Percentiles rank a stretch among this genome's conserved stretches.
These are phyloP conservation scores for Aristolochia fimbriata DNA, from an alignment of 164 flowering plant genomes.

Conservation along the genomic window DNA sequence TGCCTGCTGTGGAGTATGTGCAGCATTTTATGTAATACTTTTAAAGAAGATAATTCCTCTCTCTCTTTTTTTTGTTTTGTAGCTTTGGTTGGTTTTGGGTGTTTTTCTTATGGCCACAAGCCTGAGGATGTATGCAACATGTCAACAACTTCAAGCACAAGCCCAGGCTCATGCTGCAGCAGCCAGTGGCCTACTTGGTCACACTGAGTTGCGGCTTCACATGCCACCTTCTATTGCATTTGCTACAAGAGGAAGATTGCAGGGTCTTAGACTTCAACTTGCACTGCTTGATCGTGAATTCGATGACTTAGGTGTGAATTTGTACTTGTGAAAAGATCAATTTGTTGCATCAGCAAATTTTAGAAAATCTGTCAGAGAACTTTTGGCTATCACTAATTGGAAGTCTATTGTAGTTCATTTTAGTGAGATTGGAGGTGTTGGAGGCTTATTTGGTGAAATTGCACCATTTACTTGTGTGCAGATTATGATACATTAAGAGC, in stretches of 20 bases:
- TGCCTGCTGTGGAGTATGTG: neutral
- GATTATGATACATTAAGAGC: conserved; percentile 89
- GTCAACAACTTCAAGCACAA: conserved; percentile 97
- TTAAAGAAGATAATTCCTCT: neutral
- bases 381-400: no score
- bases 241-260: conserved; percentile 85
- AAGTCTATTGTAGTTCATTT: no score
- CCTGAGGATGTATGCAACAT: conserved; percentile 92
- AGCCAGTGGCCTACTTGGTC: conserved; percentile 80
- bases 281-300: conserved; percentile 98
- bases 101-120: conserved; percentile 85
- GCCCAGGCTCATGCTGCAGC: conserved; percentile 85
- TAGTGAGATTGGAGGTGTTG: neutral
- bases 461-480: conserved; percentile 18
- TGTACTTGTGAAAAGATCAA: neutral
- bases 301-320: conserved; percentile 77
- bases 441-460: neutral
- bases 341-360: neutral
- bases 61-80: conserved; percentile 14
- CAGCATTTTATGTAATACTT: neutral
- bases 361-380: no score
- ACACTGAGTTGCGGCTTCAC: conserved; percentile 74
- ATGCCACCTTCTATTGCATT: conserved; percentile 90
- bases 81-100: conserved; percentile 94
- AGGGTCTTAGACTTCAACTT: conserved; percentile 92